Conservation (phyloP, 768 basidiomycete species). For the Dentipellis sp. region DNA sequence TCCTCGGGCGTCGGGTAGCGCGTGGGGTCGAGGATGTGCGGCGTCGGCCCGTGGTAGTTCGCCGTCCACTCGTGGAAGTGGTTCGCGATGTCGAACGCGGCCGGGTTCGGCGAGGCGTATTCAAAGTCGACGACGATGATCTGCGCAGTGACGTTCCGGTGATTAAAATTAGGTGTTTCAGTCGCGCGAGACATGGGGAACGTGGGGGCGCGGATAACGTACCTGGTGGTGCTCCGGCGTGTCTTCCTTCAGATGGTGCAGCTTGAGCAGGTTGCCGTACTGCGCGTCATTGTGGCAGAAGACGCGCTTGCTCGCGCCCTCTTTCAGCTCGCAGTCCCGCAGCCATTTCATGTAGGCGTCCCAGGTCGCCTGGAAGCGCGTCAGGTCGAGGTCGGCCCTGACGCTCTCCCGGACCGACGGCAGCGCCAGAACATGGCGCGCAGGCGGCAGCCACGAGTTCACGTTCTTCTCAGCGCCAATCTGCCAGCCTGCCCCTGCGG, state of each 20-base stretch:
- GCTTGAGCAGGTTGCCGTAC: constrained; percentile 82
- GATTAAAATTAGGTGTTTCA: constrained; percentile 9
- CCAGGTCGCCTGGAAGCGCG: constrained; percentile 56
- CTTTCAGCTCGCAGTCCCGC: constrained; percentile 43
- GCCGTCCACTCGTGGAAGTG: constrained; percentile 98
- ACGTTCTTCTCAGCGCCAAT: constrained; percentile 61
- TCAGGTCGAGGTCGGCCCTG: constrained; percentile 52
- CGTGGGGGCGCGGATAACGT: constrained; percentile 14
- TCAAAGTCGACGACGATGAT: constrained; percentile 97
- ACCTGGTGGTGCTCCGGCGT: constrained; percentile 73
- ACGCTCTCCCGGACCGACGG: constrained; percentile 37
- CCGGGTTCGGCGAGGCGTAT: constrained; percentile 88
- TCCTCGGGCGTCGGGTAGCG: constrained; percentile 67
- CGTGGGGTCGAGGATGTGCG: constrained; percentile 53
- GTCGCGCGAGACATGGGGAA: constrained; percentile 4
- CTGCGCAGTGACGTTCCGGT: constrained; percentile 26
- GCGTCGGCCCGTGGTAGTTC: constrained; percentile 67
- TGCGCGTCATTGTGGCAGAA: constrained; percentile 95
- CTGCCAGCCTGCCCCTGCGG: constrained; percentile 35
- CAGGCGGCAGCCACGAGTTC: constrained; percentile 58
- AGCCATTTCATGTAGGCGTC: constrained; percentile 64
- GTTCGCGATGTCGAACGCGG: constrained; percentile 93
- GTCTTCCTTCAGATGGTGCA: constrained; percentile 48
- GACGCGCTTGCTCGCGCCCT: constrained; percentile 56
- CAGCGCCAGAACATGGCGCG: constrained; percentile 66